Conservation (phyloP, 208 protist genomes). For the Crithidia sp. region DNA sequence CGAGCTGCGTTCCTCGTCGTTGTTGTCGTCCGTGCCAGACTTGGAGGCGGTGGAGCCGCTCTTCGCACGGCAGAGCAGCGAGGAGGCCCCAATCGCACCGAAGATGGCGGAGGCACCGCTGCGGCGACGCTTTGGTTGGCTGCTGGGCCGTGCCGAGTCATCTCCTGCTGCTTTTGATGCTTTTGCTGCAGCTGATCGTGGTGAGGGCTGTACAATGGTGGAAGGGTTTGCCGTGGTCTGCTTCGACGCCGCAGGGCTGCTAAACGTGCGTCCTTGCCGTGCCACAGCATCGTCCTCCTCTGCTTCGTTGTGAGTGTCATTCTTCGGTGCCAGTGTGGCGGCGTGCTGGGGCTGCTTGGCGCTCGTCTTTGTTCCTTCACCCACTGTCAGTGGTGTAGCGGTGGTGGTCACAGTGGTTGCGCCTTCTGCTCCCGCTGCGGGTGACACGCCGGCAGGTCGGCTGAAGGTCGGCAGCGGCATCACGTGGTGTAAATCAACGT, state of each 20-base stretch:
- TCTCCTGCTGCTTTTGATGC: not conserved
- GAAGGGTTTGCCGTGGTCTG: no score
- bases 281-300: no score
- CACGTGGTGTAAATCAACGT: slow-evolving; percentile 1
- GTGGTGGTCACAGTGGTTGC: not conserved
- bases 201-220: no score
- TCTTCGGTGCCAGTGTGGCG: no score
- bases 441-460: not conserved
- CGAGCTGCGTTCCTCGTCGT: not conserved
- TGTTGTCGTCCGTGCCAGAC: slow-evolving; percentile 9
- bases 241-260: no score
- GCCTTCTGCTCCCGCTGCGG: not conserved
- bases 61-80: slow-evolving; percentile 5
- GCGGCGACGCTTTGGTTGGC: not conserved
- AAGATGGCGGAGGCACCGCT: slow-evolving; percentile 1
- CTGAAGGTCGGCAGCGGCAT: slow-evolving; percentile 20
- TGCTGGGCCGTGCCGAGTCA: not conserved
- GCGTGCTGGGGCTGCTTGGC: no score
- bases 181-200: not conserved
- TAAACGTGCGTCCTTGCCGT: no score
- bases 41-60: slow-evolving; percentile 17
- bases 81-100: not conserved
- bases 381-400: not conserved
- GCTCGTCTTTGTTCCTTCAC: not conserved
- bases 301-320: no score